Percentiles rank a stretch among this genome's conserved stretches.
phyloP scores from a whole-genome alignment of 176 grass and related monocot genomes.

The Tillandsia fasciculata region DNA sequence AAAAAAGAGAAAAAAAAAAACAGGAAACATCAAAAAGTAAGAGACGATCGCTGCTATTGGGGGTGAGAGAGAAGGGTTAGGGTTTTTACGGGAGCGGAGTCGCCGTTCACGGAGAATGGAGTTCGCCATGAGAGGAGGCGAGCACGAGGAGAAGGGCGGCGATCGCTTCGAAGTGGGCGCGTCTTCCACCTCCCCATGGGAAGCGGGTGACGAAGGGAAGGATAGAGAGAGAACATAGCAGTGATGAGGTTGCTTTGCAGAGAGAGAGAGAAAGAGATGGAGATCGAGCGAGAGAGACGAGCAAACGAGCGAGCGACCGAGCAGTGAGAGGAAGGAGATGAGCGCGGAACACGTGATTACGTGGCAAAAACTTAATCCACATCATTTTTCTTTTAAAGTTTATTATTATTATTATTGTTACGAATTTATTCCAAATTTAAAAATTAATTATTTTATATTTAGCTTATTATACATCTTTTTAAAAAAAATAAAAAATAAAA shows the following conservation, averaged over 20 bases:
- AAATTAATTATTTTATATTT: too few relatives aligned
- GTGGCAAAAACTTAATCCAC: background rate
- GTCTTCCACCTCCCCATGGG: constrained; percentile 7
- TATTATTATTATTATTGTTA: too few relatives aligned
- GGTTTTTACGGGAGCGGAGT: constrained; percentile 11
- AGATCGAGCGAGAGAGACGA: background rate
- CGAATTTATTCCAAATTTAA: too few relatives aligned
- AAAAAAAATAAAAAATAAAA: too few relatives aligned
- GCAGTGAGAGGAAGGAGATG: background rate
- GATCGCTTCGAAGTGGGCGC: constrained; percentile 10
- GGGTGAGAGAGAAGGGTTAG: background rate
- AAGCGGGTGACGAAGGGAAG: background rate
- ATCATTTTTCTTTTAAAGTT: too few relatives aligned
- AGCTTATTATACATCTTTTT: too few relatives aligned
- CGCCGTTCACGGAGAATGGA: constrained; percentile 9
- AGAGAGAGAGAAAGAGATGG: background rate
- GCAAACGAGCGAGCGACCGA: background rate
- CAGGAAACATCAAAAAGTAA: background rate
- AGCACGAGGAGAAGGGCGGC: constrained; percentile 3
- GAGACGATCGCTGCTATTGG: background rate
- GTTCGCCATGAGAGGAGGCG: constrained; percentile 5
- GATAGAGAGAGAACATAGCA: background rate
- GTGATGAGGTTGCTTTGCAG: background rate
- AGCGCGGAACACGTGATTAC: background rate
- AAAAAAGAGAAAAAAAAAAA: background rate